Evolutionary conservation across 31 red algal genomes (phyloP).

Genomic region (Odonthalia washingtoniensis): DNA sequence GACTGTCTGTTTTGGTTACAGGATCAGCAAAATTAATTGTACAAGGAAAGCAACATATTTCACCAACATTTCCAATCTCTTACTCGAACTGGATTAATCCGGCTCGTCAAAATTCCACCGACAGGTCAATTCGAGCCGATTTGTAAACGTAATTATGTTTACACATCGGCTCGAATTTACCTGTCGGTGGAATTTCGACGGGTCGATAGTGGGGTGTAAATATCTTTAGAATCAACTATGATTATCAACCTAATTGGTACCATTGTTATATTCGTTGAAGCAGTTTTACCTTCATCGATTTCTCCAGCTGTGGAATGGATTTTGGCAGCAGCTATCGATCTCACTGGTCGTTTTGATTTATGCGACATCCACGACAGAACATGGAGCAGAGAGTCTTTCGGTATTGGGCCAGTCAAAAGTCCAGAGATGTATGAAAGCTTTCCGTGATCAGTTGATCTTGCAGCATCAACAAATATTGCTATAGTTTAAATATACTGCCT

Average conservation of each 20-base stretch:
- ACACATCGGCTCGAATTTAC: background rate
- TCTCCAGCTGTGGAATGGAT: background rate
- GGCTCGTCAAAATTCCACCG: too few relatives aligned
- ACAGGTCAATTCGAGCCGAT: too few relatives aligned
- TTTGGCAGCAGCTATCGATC: background rate
- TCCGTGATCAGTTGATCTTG: background rate
- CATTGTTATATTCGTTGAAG: too few relatives aligned
- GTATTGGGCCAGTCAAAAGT: background rate
- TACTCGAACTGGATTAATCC: background rate
- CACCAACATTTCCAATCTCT: background rate
- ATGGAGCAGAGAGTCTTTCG: background rate
- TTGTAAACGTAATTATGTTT: too few relatives aligned
- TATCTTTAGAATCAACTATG: background rate
- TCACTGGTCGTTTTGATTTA: background rate
- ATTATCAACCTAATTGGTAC: too few relatives aligned
- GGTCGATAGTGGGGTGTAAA: too few relatives aligned
- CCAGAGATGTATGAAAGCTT: too few relatives aligned
- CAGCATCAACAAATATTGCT: background rate
- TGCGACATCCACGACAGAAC: background rate
- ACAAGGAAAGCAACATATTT: too few relatives aligned
- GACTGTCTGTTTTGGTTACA: background rate
- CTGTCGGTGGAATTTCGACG: slow-evolving; percentile 11
- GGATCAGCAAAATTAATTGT: background rate
- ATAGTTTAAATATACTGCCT: background rate
- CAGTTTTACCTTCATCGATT: too few relatives aligned